Evolutionary conservation across 225 moss, liverwort and hornwort species (phyloP).

Genomic region (Pseudisothecium myosuroides): DNA sequence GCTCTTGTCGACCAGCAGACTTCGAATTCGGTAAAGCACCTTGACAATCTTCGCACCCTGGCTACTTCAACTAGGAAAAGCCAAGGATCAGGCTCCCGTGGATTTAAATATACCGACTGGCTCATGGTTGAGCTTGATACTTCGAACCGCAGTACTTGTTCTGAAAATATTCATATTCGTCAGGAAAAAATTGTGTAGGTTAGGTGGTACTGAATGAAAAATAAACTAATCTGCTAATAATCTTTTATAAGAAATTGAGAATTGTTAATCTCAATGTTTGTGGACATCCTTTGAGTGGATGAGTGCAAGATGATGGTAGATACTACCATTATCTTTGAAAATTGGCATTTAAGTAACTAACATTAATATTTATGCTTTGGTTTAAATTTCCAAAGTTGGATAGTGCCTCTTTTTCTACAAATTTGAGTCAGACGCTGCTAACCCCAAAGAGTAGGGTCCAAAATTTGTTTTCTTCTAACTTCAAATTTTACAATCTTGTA

Average conservation of each 20-base stretch:
- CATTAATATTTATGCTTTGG: background rate
- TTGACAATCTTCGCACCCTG: constrained; percentile 45
- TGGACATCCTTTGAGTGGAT: background rate
- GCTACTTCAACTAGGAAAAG: constrained; percentile 57
- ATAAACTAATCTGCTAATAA: background rate
- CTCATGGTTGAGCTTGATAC: constrained; percentile 96
- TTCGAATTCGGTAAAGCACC: constrained; percentile 21
- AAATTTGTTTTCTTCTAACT: background rate
- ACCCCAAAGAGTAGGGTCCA: too few relatives aligned
- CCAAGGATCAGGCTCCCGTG: constrained; percentile 71
- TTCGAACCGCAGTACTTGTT: constrained; percentile 12
- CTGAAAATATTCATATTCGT: background rate
- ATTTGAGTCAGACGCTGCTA: background rate
- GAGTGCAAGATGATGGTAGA: accelerated
- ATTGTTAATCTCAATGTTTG: background rate
- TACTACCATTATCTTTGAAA: background rate
- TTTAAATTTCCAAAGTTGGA: background rate
- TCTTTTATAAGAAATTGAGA: background rate
- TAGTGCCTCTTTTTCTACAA: background rate
- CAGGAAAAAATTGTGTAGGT: background rate
- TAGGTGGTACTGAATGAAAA: background rate
- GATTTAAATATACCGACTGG: constrained; percentile 95
- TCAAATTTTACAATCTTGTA: background rate
- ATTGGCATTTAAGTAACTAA: too few relatives aligned
- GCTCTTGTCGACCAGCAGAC: constrained; percentile 35